Evolutionary conservation across 2,329 filamentous ascomycete species (phyloP), one percentile per base, ranked within the genome.

Genomic region (Leptographium procerum): DNA sequence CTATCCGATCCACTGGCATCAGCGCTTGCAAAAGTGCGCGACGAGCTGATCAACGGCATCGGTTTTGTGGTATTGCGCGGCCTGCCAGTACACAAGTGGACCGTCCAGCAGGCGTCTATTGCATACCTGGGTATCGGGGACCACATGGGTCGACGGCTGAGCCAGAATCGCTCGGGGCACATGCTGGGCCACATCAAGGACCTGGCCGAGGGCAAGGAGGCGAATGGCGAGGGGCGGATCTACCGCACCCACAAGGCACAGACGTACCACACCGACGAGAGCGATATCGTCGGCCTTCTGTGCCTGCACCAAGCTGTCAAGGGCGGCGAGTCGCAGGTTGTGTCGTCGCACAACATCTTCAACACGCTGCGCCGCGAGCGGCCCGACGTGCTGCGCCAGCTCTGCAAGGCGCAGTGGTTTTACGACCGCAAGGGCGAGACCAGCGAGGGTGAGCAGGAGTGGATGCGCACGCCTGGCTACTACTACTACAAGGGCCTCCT

Each of bases 131-230:
- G 54, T 6, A 24, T 56, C 19, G 54, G 54, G 2, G 3, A 14
- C 5, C 48, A 56, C 40, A 19, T 56, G 5, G 54, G 54, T 14
- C 54, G 16, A 3, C 54, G 54, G 1, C 24, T 56, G 26, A 56
- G 54, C 40, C 54, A 56, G 43, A 56, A 56, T 14, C 40, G 40
- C 1, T n/a, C 14, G 4, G 54, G 54, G 1, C 54, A 56, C n/a
- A 31, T 56, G 24, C 40, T 56, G 40, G 54, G 54, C 7, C 54
- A 56, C 54, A 56, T 56, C 40, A 56, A 56, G 54, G 54, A 56
- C 40, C 43, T 56, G 40, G 24, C 26, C 16, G 54, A 56, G 26
- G 54, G 54, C 26, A 31, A 48, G 19, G 54, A 56, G 54, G 28
- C 14, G 14, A 48, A 56, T 28, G 54, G 54, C 24, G 54, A 48